Base-by-base conservation (phyloP, 768 basidiomycete species). In the Pleurotus platypus region DNA sequence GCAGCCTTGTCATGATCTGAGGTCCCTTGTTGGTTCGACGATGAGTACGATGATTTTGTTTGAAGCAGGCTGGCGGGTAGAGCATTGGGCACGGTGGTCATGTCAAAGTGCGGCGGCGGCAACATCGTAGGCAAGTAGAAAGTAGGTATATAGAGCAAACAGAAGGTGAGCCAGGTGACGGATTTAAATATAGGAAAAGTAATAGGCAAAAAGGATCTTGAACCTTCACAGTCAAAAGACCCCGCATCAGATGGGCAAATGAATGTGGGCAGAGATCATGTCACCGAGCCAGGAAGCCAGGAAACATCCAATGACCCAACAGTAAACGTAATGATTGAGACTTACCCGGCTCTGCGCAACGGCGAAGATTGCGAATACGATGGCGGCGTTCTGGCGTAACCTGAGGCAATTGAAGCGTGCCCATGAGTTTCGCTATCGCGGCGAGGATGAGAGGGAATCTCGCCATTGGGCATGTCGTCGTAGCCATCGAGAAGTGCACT, bases 321-420 rank as follows among this genome's bases (percentile, higher is more conserved):
- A 51, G 12, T 16, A 13, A 8, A 22, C 16, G 26, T 5, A 16
- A 16, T 35, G 11, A 35, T 30, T n/a, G 11, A 15, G 15, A 54
- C 51, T 54, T 12, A 54, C 51, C 51, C 51, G n/a, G 51, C 51
- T 54, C 51, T 54, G 37, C 22, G 51, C 22, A 54, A 22, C n/a
- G 42, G 42, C 42, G 42, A 42, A 22, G 39, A 26, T 37, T 37
- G 39, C n/a, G 37, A 42, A 54, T 54, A 22, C 20, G 51, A 54
- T 30, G 35, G 51, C 42, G 42, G 42, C 42, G 20, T n/a, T n/a
- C 1, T 45, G 42, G n/a, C 42, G 42, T 45, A 22, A 45, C 42
- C 42, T 22, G 20, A 45, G n/a, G 42, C 42, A 45, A 45, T n/a
- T 45, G n/a, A n/a, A 45, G 42, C 30, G 30, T 11, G 7, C 30